Evolutionary conservation across 495 filamentous ascomycete genomes (phyloP), one percentile per base, ranked within the genome.

Genomic region (Daldinia childiae): DNA sequence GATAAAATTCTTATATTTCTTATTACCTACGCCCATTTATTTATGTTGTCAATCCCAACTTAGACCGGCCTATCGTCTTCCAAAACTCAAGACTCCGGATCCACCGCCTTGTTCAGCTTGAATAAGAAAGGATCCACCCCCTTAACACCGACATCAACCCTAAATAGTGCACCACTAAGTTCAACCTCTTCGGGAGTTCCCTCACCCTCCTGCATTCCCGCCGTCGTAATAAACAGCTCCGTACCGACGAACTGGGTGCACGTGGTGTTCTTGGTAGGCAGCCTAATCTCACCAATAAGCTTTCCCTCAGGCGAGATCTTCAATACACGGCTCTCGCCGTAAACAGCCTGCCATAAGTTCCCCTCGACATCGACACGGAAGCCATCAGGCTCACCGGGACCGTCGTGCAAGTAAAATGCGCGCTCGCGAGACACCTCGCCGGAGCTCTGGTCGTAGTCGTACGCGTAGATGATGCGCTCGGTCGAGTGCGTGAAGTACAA

Each of bases 401-500:
- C 89, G 45, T 86, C 83, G 54, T 89, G 83, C 56, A 84, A 77
- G 80, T 89, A 93, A 76, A 91, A 91, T 24, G 90, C 82, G 62
- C 91, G 86, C 55, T 88, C 76, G 93, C 91, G 51, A 85, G 48
- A 93, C 83, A 93, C 84, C 48, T 79, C 78, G 7, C 92, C 93
- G 4, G 84, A 88, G 5, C 74, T 76, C 4, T 83, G 79, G 76
- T 91, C 84, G 78, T 90, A 97, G 78, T 93, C 90, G 79, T 90
- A 95, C 29, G 90, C 89, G 60, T 84, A 88, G 70, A 97, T 91
- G 62, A 85, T 86, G 41, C 84, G 85, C n/a, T 86, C 88, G 38
- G 90, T 89, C 19, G 92, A 90, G 82, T 97, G 89, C 45, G 90
- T 93, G 78, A 93, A 91, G 82, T 92, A 97, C 87, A 94, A 91